Evolutionary conservation across 306 rosid species (phyloP).

Genomic region (Pachyrhizus erosus): DNA sequence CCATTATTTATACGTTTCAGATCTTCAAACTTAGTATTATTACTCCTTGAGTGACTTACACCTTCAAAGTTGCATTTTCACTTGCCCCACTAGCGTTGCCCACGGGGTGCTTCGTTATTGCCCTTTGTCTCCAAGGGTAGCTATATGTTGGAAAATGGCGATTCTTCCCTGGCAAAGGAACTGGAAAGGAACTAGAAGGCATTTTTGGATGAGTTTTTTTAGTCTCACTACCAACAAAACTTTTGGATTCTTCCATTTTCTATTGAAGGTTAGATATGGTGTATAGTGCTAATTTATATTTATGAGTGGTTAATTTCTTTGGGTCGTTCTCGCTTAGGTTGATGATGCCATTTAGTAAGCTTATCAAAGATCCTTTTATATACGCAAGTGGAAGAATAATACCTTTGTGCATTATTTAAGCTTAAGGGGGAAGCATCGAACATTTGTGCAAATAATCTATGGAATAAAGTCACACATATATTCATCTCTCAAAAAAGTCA

Average conservation of each 20-base stretch:
- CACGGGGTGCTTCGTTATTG: not conserved
- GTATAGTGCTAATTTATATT: not conserved
- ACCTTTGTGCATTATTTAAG: not conserved
- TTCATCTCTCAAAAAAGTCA: too few species aligned
- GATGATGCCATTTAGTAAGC: conserved; percentile 8
- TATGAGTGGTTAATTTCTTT: not conserved
- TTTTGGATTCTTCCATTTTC: not conserved
- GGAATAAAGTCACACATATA: not conserved
- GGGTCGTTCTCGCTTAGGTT: conserved; percentile 19
- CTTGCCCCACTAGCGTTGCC: not conserved
- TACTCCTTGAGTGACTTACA: not conserved
- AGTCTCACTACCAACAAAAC: conserved; percentile 17
- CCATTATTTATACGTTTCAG: conserved; percentile 3
- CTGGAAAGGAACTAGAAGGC: conserved; percentile 31
- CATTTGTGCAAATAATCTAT: not conserved
- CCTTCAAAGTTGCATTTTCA: conserved; percentile 33
- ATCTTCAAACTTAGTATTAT: not conserved
- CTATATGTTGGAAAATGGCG: not conserved
- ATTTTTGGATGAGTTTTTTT: conserved; percentile 38
- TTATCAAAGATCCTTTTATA: conserved; percentile 37
- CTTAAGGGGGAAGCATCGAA: conserved; percentile 30
- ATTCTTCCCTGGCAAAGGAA: conserved; percentile 50
- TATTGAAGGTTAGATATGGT: not conserved
- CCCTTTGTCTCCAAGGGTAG: conserved; percentile 20
- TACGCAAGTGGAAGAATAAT: conserved; percentile 24